Conservation (phyloP, 2,329 filamentous ascomycete species). For the Xylariaceae sp. region DNA sequence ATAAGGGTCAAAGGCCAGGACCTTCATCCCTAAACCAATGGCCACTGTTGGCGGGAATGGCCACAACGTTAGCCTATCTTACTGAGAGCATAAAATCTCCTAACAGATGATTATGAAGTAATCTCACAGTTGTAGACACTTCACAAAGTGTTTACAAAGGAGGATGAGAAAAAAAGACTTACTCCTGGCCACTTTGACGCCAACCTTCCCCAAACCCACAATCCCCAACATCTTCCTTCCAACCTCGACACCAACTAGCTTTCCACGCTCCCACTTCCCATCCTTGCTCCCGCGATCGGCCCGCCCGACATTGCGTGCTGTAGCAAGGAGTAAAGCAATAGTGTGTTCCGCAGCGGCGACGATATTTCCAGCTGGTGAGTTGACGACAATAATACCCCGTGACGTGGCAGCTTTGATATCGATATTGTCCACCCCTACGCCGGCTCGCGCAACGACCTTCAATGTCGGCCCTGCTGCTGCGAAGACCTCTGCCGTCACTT, state of each 20-base stretch:
- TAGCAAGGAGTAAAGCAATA: constrained; percentile 68
- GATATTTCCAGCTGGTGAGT: constrained; percentile 76
- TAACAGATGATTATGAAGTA: too few species aligned
- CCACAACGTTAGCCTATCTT: background rate
- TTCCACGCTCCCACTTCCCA: constrained; percentile 72
- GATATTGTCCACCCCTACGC: constrained; percentile 81
- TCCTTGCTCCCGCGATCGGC: constrained; percentile 65
- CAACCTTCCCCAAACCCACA: constrained; percentile 79
- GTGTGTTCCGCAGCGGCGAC: constrained; percentile 77
- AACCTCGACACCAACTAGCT: constrained; percentile 72
- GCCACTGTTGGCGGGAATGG: constrained; percentile 8
- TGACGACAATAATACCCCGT: constrained; percentile 74
- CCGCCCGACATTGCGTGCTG: constrained; percentile 68
- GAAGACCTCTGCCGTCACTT: constrained; percentile 68
- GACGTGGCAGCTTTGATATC: constrained; percentile 69
- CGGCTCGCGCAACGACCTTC: constrained; percentile 74
- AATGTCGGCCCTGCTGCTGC: constrained; percentile 59
- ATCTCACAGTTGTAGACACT: too few species aligned
- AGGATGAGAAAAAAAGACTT: constrained; percentile 1
- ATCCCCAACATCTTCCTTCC: constrained; percentile 73
- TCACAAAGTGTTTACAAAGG: too few species aligned
- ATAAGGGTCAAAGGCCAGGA: constrained; percentile 73
- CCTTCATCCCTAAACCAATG: constrained; percentile 47
- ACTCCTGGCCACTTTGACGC: constrained; percentile 63
- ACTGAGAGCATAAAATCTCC: background rate